These are phyloP conservation scores for Hydnum rufescens DNA, from an alignment of 768 basidiomycete genomes.

Conservation along the genomic window DNA sequence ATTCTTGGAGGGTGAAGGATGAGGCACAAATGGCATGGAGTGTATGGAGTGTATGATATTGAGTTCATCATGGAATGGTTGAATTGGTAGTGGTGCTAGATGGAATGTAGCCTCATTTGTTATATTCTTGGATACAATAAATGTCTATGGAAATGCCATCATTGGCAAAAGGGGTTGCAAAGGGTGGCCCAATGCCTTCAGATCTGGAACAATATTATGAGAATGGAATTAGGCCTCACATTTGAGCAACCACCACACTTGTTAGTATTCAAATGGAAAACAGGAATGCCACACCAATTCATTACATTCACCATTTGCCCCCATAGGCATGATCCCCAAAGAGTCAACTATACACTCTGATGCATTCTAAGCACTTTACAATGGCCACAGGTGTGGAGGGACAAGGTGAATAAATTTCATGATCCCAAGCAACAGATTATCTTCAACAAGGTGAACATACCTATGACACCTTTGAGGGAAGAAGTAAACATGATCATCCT, in stretches of 20 bases:
- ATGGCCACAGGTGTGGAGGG: constrained; percentile 94
- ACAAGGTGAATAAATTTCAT: constrained; percentile 94
- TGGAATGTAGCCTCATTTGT: constrained; percentile 49
- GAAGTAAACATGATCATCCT: no score
- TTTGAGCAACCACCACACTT: not conserved
- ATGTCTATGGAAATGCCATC: constrained; percentile 95
- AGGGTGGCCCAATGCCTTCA: constrained; percentile 89
- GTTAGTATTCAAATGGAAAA: no score
- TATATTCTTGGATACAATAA: constrained; percentile 93
- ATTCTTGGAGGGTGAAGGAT: constrained; percentile 50
- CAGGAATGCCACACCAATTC: constrained; percentile 69
- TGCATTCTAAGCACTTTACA: constrained; percentile 81
- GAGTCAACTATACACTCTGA: constrained; percentile 83
- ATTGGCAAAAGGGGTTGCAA: constrained; percentile 89
- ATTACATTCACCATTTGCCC: constrained; percentile 82
- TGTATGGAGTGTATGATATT: no score
- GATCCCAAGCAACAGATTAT: no score
- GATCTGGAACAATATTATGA: constrained; percentile 29
- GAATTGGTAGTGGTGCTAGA: constrained; percentile 32
- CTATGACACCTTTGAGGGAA: no score
- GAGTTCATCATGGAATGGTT: no score
- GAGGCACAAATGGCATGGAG: constrained; percentile 63
- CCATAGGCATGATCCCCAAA: constrained; percentile 91
- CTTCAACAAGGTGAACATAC: no score
- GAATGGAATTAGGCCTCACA: not conserved